Base-by-base conservation (phyloP, 2,329 filamentous ascomycete genomes). In the Verticillium nonalfalfae region DNA sequence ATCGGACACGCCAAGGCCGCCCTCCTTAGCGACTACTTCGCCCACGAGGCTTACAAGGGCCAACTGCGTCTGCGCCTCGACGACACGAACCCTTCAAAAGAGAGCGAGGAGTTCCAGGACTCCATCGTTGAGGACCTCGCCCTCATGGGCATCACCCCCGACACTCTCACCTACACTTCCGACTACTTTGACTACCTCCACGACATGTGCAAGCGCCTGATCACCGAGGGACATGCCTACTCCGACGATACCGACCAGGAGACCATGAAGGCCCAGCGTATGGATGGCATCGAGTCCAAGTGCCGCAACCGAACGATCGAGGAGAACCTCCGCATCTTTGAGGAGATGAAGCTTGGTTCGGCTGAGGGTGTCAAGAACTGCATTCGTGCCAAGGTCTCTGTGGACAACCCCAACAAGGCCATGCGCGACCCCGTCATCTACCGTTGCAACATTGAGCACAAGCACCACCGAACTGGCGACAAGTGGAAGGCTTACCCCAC, bases 381-480 rank as follows among this genome's bases (percentile, higher is more conserved):
- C 78, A 96, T 99, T 67, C 90, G 95, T 63, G 95, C 95, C 62
- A 97, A 96, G 82, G 91, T 98, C 68, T 94, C 91, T 1, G 86
- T 90, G 68, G 91, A 96, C 75, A 90, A 95, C 77, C 90, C 90
- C 66, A 98, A 99, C 81, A 96, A 96, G 78, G 92, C 95, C 59
- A 88, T 98, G 85, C 86, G 95, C 66, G 95, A 99, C 75, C 95
- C 95, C 13, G 93, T 98, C 75, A 96, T 99, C 75, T 98, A 97
- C 82, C 89, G 95, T 67, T 97, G 93, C 85, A 97, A 96, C 73
- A 70, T 80, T 63, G 81, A 81, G 61, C 79, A 81, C 57, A 69
- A 70, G 64, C 90, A 95, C 74, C 91, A 95, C 78, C 87, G 91
- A 67, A 95, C 91, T 1, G 90, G 90, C 36, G 84, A 80, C 62